phyloP scores from a whole-genome alignment of 257 asterid genomes.

The Phtheirospermum japonicum region DNA sequence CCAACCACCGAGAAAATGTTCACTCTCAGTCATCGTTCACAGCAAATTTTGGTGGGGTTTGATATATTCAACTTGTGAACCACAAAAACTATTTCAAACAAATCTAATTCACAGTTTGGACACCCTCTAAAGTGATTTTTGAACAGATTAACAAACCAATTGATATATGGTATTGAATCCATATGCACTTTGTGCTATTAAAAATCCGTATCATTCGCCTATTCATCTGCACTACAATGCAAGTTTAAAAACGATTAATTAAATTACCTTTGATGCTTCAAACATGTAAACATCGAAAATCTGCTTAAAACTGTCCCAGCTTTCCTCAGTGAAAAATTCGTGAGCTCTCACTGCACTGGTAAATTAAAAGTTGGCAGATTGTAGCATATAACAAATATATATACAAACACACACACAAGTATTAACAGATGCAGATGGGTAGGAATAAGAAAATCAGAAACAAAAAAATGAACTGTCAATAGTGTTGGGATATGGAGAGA shows the following conservation, averaged over 20 bases:
- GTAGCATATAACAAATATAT: slow-evolving; percentile 25
- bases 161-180: too few species aligned
- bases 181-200: too few species aligned
- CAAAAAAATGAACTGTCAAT: slow-evolving; percentile 26
- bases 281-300: slow-evolving; percentile 81
- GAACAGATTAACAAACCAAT: too few species aligned
- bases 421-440: slow-evolving; percentile 20
- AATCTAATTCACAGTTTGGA: too few species aligned
- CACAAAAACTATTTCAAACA: too few species aligned
- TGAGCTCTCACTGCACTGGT: slow-evolving; percentile 96
- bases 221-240: slow-evolving; percentile 12
- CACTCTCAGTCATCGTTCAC: too few species aligned
- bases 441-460: slow-evolving; percentile 20
- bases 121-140: too few species aligned
- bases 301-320: slow-evolving; percentile 97
- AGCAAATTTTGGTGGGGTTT: too few species aligned
- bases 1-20: too few species aligned
- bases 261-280: slow-evolving; percentile 89
- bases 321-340: slow-evolving; percentile 85
- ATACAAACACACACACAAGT: background rate
- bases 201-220: too few species aligned
- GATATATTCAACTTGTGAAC: too few species aligned
- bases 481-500: slow-evolving; percentile 99
- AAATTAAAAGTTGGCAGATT: slow-evolving; percentile 57
- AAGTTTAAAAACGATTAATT: background rate